Evolutionary conservation across 495 filamentous ascomycete genomes (phyloP).

Genomic region (Podospora australis): DNA sequence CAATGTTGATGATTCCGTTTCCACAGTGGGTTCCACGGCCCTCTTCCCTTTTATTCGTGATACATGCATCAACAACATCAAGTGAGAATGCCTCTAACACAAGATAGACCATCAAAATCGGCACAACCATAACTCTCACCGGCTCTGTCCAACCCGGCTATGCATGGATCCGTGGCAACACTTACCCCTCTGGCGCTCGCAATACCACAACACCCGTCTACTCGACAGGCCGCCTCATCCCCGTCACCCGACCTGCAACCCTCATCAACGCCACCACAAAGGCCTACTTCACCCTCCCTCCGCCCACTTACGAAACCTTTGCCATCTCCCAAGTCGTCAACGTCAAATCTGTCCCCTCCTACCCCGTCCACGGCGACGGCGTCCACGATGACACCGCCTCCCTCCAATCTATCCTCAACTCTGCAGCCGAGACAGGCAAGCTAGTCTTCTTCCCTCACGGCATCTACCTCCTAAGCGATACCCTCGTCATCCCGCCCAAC

Average conservation of each 20-base stretch:
- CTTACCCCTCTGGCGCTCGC: slow-evolving; percentile 15
- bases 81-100: no score
- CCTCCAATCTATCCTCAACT: slow-evolving; percentile 44
- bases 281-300: slow-evolving; percentile 30
- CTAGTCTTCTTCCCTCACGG: slow-evolving; percentile 57
- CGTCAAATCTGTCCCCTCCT: slow-evolving; percentile 36
- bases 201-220: neutral
- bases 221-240: slow-evolving; percentile 10
- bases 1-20: slow-evolving; percentile 16
- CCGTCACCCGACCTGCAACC: slow-evolving; percentile 20
- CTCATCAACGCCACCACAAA: slow-evolving; percentile 29
- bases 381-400: slow-evolving; percentile 25
- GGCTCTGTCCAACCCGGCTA: slow-evolving; percentile 15
- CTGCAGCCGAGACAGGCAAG: slow-evolving; percentile 37
- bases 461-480: slow-evolving; percentile 53
- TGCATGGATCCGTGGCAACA: slow-evolving; percentile 22
- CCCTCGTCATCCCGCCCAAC: slow-evolving; percentile 48
- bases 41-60: no score
- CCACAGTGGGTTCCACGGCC: slow-evolving; percentile 9
- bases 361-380: slow-evolving; percentile 22
- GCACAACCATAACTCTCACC: slow-evolving; percentile 9
- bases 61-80: no score
- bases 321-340: slow-evolving; percentile 39
- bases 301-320: slow-evolving; percentile 42
- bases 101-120: slow-evolving; percentile 15